Evolutionary conservation across 257 asterid genomes (phyloP).

Genomic region (Salvia rosmarinus): DNA sequence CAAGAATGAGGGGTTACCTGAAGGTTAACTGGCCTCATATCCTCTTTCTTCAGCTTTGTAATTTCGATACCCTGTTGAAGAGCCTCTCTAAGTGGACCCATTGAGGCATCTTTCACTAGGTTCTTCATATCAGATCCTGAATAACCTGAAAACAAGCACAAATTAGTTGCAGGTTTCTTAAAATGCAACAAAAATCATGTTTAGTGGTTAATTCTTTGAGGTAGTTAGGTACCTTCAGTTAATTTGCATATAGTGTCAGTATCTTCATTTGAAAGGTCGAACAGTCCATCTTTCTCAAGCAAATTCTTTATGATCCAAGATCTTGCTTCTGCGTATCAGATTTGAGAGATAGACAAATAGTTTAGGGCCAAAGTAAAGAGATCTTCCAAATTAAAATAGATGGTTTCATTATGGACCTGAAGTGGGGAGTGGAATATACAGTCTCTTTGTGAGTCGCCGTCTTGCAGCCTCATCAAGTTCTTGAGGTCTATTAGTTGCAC

Average conservation of each 20-base stretch:
- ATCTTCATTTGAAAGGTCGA: constrained; percentile 74
- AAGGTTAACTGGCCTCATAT: constrained; percentile 80
- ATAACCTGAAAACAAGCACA: constrained; percentile 60
- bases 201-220: constrained; percentile 29
- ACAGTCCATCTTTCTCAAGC: constrained; percentile 86
- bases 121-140: constrained; percentile 99
- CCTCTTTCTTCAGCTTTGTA: constrained; percentile 86
- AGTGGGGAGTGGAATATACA: constrained; percentile 94
- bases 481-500: constrained; percentile 99
- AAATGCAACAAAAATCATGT: constrained; percentile 24
- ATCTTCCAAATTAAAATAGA: not conserved
- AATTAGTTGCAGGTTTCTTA: constrained; percentile 20
- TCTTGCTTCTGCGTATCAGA: constrained; percentile 78
- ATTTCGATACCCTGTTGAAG: constrained; percentile 76
- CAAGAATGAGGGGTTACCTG: constrained; percentile 51
- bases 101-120: constrained; percentile 97
- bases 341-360: constrained; percentile 25
- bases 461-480: constrained; percentile 99
- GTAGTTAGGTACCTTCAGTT: constrained; percentile 94
- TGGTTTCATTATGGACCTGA: constrained; percentile 58
- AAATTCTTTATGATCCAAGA: constrained; percentile 86
- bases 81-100: constrained; percentile 98
- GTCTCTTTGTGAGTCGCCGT: constrained; percentile 94
- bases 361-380: constrained; percentile 17
- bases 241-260: constrained; percentile 69